Conservation (phyloP, 2,329 filamentous ascomycete genomes). For the Botryosphaeria dothidea region DNA sequence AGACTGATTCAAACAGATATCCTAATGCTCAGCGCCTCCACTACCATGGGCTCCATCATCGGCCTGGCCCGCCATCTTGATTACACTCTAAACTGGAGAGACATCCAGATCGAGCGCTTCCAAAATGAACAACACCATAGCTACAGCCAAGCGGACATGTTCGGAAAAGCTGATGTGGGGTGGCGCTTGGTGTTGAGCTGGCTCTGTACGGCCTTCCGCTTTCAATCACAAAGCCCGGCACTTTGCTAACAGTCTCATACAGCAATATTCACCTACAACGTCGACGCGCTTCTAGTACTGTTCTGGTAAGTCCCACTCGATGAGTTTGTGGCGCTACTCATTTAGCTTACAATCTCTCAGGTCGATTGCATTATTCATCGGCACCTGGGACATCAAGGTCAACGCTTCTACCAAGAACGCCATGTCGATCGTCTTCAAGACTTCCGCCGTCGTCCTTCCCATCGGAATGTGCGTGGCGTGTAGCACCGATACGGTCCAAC, state of each 20-base stretch:
- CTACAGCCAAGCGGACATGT: neutral
- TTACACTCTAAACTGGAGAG: slow-evolving; percentile 18
- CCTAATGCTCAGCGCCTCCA: slow-evolving; percentile 10
- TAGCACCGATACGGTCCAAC: neutral
- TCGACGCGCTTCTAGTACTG: slow-evolving; percentile 16
- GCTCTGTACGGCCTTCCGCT: neutral
- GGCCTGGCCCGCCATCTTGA: slow-evolving; percentile 12
- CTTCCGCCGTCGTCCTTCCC: slow-evolving; percentile 6
- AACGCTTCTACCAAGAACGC: neutral
- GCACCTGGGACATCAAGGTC: slow-evolving; percentile 12
- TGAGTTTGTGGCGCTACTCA: neutral
- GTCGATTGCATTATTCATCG: slow-evolving; percentile 17
- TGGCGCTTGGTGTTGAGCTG: slow-evolving; percentile 16
- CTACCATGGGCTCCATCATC: neutral
- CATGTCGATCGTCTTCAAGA: slow-evolving; percentile 9
- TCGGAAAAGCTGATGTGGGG: slow-evolving; percentile 5
- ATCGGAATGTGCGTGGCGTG: neutral
- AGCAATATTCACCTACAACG: slow-evolving; percentile 16
- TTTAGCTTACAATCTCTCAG: neutral
- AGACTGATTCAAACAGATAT: slow-evolving; percentile 2
- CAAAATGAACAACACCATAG: neutral
- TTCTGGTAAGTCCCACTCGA: neutral
- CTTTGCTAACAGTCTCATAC: neutral
- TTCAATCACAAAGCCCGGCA: too few species aligned
- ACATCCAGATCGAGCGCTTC: slow-evolving; percentile 11